Percentiles rank a stretch among this genome's conserved stretches.
Conservation (phyloP, 2,329 filamentous ascomycete genomes). For the Neobulgaria alba region DNA sequence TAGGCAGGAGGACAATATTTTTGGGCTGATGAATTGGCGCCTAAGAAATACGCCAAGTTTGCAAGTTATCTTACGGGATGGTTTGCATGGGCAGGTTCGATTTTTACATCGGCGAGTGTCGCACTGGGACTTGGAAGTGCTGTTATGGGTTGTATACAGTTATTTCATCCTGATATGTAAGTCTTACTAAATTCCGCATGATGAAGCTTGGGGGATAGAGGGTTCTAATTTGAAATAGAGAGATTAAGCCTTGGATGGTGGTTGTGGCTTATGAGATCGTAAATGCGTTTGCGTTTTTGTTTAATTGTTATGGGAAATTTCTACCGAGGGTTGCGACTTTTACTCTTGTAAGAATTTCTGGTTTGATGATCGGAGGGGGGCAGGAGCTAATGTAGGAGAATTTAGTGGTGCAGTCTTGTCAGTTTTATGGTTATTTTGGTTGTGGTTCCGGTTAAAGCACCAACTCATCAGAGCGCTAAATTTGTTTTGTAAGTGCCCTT, state of each 20-base stretch:
- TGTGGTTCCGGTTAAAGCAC: slow-evolving; percentile 38
- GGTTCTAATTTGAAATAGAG: slow-evolving; percentile 8
- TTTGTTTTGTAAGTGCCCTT: slow-evolving; percentile 36
- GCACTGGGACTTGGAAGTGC: slow-evolving; percentile 39
- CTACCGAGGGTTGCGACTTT: slow-evolving; percentile 24
- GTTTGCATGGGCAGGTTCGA: slow-evolving; percentile 44
- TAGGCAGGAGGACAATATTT: slow-evolving; percentile 36
- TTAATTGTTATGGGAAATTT: slow-evolving; percentile 34
- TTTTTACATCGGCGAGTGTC: slow-evolving; percentile 46
- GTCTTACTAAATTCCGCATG: too few species aligned
- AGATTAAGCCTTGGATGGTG: slow-evolving; percentile 33
- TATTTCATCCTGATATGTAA: slow-evolving; percentile 44
- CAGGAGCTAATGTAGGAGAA: too few species aligned
- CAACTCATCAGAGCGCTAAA: slow-evolving; percentile 35
- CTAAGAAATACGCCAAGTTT: slow-evolving; percentile 30
- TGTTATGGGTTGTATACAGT: slow-evolving; percentile 41
- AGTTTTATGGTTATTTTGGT: slow-evolving; percentile 39
- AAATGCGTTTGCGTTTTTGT: slow-evolving; percentile 31
- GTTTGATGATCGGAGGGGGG: background rate
- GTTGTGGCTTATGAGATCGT: slow-evolving; percentile 31
- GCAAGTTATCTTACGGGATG: slow-evolving; percentile 36
- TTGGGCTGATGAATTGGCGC: slow-evolving; percentile 35
- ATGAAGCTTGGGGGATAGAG: too few species aligned
- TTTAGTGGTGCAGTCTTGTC: slow-evolving; percentile 30
- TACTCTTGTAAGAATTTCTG: slow-evolving; percentile 11